Evolutionary conservation across 768 basidiomycete species (phyloP).

Genomic region (Serendipita indica): DNA sequence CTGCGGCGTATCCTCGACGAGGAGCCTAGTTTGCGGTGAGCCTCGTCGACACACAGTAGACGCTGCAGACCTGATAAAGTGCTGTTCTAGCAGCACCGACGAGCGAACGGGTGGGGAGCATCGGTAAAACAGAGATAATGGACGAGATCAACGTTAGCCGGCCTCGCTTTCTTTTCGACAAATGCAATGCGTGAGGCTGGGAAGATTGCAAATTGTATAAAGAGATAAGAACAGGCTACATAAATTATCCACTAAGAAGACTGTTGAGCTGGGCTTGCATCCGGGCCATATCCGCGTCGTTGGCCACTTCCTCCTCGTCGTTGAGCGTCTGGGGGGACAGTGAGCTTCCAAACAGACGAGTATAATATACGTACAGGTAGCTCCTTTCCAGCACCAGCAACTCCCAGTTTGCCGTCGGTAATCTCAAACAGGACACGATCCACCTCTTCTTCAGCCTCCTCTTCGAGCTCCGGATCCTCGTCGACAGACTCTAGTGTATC

Average conservation of each 20-base stretch:
- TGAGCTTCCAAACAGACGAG: conserved; percentile 8
- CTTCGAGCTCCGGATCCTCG: conserved; percentile 87
- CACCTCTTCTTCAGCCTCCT: conserved; percentile 94
- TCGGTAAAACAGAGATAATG: conserved; percentile 5
- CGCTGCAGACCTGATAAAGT: conserved; percentile 10
- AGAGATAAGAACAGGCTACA: conserved; percentile 8
- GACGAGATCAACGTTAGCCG: not conserved
- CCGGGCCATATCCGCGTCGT: conserved; percentile 75
- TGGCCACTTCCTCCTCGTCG: conserved; percentile 63
- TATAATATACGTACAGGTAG: conserved; percentile 46
- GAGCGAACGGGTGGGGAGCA: conserved; percentile 15
- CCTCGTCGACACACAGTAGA: not conserved
- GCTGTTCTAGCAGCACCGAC: conserved; percentile 13
- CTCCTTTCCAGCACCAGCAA: conserved; percentile 53
- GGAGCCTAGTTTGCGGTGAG: conserved; percentile 26
- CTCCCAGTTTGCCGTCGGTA: conserved; percentile 90
- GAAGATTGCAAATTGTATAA: not conserved
- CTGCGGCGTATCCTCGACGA: conserved; percentile 48
- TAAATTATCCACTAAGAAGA: conserved; percentile 43
- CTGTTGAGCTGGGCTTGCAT: conserved; percentile 84
- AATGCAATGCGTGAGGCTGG: conserved; percentile 1
- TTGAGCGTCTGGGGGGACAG: conserved; percentile 35
- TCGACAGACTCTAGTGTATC: conserved; percentile 73
- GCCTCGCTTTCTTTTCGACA: not conserved
- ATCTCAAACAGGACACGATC: conserved; percentile 93